Base-by-base conservation (phyloP, 108 stramenopile genomes). In the Fragilaria crotonensis region DNA sequence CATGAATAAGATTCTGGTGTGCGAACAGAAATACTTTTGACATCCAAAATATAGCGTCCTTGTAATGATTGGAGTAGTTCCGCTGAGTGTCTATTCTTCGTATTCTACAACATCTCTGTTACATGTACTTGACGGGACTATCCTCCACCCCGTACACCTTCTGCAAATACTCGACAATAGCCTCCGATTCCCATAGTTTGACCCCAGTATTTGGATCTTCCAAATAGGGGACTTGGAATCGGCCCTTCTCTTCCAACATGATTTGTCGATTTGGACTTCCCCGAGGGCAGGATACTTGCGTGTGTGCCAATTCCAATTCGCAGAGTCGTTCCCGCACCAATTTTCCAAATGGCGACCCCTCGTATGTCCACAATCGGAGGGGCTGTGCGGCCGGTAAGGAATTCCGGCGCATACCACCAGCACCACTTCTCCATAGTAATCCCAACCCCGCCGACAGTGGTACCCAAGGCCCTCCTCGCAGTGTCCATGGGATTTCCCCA, bases 191-290 rank as follows among this genome's bases (percentile, higher is more conserved):
- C 53, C 69, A 78, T 70, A 89, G 75, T 5, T 57, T 58, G 11
- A 60, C 59, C 23, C 64, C 74, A 2, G 81, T 75, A 72, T 89
- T 84, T 1, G 77, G 73, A 59, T 89, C 87, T 54, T 76, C 74
- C 63, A 84, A 60, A 54, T 75, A 84, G 2, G 87, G 87, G 14
- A 80, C 67, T 52, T 74, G 73, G 25, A 74, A 68, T 1, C 56
- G 41, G 2, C 70, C 70, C 20, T 57, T 63, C 53, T 64, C 5
- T 3, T 56, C 36, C 18, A 49, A 57, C 27, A 74, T n/a, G 19
- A 5, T 20, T 49, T 68, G 59, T 32, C 73, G 73, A 64, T 74
- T 74, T 2, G 62, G 57, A 60, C 59, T 61, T 5, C 73, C 73
- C 4, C 73, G 61, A 2, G 73, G 67, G 26, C 61, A 63, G 14